Conservation (phyloP, 2,329 filamentous ascomycete species). For the Chaetomium strumarium region DNA sequence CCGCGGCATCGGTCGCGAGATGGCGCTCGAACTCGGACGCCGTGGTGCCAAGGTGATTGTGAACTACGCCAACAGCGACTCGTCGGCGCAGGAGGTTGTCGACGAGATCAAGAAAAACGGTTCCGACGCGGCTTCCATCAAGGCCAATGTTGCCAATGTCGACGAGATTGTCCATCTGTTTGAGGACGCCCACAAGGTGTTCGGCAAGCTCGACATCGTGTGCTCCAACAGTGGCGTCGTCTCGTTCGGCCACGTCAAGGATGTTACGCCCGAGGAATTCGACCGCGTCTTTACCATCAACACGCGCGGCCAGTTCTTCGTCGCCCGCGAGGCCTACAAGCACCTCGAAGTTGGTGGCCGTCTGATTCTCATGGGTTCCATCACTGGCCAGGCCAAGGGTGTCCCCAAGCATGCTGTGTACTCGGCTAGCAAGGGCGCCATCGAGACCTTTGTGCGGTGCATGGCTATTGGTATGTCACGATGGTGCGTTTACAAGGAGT, state of each 20-base stretch:
- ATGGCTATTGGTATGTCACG: slow-evolving; percentile 57
- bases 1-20: slow-evolving; percentile 61
- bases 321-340: slow-evolving; percentile 64
- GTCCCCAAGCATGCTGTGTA: slow-evolving; percentile 69
- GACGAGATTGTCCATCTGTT: slow-evolving; percentile 58
- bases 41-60: slow-evolving; percentile 61
- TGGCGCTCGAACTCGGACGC: slow-evolving; percentile 59
- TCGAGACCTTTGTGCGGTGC: slow-evolving; percentile 70
- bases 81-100: slow-evolving; percentile 61
- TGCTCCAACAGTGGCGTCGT: slow-evolving; percentile 66
- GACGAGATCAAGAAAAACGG: slow-evolving; percentile 58
- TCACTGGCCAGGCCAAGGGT: slow-evolving; percentile 60
- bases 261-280: slow-evolving; percentile 64
- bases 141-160: slow-evolving; percentile 60
- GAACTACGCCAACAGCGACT: slow-evolving; percentile 61
- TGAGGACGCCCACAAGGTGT: slow-evolving; percentile 55
- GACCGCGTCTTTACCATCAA: slow-evolving; percentile 66
- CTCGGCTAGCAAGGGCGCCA: slow-evolving; percentile 68
- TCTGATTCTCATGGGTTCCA: slow-evolving; percentile 68
- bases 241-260: slow-evolving; percentile 61
- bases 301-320: slow-evolving; percentile 65
- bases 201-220: slow-evolving; percentile 63
- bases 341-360: slow-evolving; percentile 62
- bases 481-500: not conserved
- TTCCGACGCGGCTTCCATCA: slow-evolving; percentile 46